Conservation (phyloP, 2,329 filamentous ascomycete genomes). For the Plenodomus lindquistii region DNA sequence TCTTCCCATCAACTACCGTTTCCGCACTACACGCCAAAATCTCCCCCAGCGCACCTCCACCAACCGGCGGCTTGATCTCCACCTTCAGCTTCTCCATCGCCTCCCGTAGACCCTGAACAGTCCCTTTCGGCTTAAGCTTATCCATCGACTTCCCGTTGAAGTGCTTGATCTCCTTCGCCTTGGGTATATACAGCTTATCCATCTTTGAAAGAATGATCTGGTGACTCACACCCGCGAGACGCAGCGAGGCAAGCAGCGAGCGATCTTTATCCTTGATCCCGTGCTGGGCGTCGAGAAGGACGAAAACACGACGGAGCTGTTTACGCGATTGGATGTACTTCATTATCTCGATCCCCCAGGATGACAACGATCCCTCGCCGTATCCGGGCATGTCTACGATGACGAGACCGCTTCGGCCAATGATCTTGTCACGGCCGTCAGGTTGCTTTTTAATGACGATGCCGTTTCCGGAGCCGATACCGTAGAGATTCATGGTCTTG, state of each 20-base stretch:
- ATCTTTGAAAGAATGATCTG: conserved; percentile 70
- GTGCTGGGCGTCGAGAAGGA: conserved; percentile 66
- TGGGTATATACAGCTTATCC: conserved; percentile 50
- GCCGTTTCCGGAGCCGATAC: conserved; percentile 51
- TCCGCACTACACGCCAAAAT: conserved; percentile 63
- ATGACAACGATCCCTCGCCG: conserved; percentile 62
- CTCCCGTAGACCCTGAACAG: conserved; percentile 51
- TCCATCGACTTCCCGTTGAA: conserved; percentile 14
- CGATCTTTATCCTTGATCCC: conserved; percentile 66
- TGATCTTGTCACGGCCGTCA: conserved; percentile 31
- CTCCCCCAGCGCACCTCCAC: conserved; percentile 56
- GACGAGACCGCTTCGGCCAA: conserved; percentile 52
- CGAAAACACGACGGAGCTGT: conserved; percentile 65
- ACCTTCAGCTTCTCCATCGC: conserved; percentile 43
- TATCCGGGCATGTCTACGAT: conserved; percentile 75
- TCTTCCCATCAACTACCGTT: conserved; percentile 51
- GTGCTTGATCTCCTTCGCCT: conserved; percentile 18
- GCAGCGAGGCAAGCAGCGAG: conserved; percentile 60
- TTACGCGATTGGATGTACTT: conserved; percentile 67
- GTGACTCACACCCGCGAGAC: conserved; percentile 61
- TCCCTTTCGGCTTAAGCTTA: conserved; percentile 24
- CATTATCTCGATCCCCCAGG: conserved; percentile 70
- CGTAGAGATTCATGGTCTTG: conserved; percentile 68
- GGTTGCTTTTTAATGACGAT: conserved; percentile 26
- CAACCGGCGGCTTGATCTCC: conserved; percentile 38